Conservation (phyloP, 2,329 filamentous ascomycete species). For the Pseudogymnoascus sp. region DNA sequence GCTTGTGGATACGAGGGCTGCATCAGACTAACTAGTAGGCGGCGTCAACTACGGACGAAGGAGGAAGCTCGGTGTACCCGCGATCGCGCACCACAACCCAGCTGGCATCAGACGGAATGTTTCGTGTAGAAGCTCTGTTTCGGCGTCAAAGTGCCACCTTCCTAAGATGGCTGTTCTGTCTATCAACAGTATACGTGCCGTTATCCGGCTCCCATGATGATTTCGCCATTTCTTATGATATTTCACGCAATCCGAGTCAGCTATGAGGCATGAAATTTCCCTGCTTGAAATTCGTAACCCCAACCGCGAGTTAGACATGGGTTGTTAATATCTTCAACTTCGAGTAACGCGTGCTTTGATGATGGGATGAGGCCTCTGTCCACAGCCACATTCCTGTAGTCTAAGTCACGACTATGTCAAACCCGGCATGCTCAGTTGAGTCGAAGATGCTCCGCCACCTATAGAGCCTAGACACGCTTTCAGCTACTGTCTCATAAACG, state of each 20-base stretch:
- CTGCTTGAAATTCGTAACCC: neutral
- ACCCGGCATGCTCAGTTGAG: neutral
- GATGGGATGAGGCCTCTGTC: neutral
- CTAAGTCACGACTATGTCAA: neutral
- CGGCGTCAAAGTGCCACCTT: neutral
- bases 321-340: neutral
- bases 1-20: neutral
- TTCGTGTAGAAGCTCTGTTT: neutral
- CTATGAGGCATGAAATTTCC: neutral
- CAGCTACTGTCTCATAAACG: neutral
- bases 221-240: neutral
- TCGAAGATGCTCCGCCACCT: neutral
- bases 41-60: neutral
- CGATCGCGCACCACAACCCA: neutral
- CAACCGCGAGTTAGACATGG: neutral
- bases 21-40: neutral
- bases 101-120: neutral
- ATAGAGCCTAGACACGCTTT: neutral
- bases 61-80: slow-evolving; percentile 1
- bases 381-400: neutral
- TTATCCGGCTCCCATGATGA: neutral
- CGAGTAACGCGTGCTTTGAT: neutral
- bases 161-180: neutral
- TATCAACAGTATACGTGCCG: neutral
- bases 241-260: neutral